These are phyloP conservation scores for Zymoseptoria crescenta DNA, from an alignment of 2,329 filamentous ascomycete genomes.

Conservation along the genomic window DNA sequence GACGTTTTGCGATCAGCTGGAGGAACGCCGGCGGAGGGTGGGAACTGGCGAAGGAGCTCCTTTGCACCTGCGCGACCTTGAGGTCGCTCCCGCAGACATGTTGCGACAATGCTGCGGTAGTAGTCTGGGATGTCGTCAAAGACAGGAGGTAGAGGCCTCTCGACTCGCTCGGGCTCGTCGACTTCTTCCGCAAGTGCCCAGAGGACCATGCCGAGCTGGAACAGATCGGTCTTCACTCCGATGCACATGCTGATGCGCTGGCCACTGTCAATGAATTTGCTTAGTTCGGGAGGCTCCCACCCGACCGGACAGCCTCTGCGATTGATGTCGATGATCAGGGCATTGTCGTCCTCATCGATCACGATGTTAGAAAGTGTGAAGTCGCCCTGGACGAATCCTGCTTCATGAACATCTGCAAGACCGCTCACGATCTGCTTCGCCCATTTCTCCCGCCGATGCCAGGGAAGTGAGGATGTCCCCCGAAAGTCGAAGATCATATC, in stretches of 20 bases:
- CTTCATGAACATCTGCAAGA: slow-evolving; percentile 86
- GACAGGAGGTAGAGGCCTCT: slow-evolving; percentile 58
- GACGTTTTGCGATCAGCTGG: slow-evolving; percentile 6
- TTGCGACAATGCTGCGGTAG: slow-evolving; percentile 66
- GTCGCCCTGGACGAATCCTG: slow-evolving; percentile 93
- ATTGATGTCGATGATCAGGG: slow-evolving; percentile 98
- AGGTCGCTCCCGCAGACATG: slow-evolving; percentile 69
- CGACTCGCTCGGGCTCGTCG: slow-evolving; percentile 79
- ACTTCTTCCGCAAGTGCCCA: slow-evolving; percentile 84
- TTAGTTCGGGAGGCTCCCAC: slow-evolving; percentile 93
- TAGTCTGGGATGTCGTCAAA: slow-evolving; percentile 61
- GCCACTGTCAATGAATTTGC: slow-evolving; percentile 73
- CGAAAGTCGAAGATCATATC: slow-evolving; percentile 81
- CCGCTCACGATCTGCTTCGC: slow-evolving; percentile 84
- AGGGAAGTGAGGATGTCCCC: slow-evolving; percentile 48
- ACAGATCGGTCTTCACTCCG: slow-evolving; percentile 93
- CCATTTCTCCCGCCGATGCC: slow-evolving; percentile 74
- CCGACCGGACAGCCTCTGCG: slow-evolving; percentile 91
- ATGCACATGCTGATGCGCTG: slow-evolving; percentile 96
- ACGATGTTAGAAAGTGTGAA: slow-evolving; percentile 98
- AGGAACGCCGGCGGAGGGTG: slow-evolving; percentile 28
- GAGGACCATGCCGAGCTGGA: slow-evolving; percentile 92
- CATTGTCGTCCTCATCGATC: slow-evolving; percentile 73
- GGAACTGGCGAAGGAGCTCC: slow-evolving; percentile 63
- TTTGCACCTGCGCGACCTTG: slow-evolving; percentile 65